Evolutionary conservation across 140 eudicot genomes (phyloP).

Genomic region (Senecio squalidus): DNA sequence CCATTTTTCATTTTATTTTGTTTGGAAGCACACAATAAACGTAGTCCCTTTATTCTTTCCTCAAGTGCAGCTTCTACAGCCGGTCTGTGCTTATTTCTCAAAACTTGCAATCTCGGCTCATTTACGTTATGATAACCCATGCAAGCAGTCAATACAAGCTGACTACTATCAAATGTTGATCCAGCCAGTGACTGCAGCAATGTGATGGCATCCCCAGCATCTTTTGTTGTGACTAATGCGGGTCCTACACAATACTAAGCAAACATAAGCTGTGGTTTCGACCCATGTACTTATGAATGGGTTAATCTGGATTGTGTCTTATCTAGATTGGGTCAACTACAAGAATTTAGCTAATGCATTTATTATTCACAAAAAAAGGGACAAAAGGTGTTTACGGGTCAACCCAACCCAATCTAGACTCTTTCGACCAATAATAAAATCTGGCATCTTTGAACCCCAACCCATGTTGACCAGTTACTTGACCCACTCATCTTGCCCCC

Average conservation of each 20-base stretch:
- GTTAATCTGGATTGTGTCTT: too few relatives aligned
- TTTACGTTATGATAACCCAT: constrained; percentile 88
- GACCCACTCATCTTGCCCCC: too few relatives aligned
- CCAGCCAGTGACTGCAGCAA: constrained; percentile 93
- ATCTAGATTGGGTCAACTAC: too few relatives aligned
- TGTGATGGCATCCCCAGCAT: constrained; percentile 95
- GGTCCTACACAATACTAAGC: constrained; percentile 71
- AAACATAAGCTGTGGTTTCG: constrained; percentile 24
- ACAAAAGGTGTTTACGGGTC: too few relatives aligned
- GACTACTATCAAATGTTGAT: constrained; percentile 98
- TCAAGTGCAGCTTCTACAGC: constrained; percentile 63
- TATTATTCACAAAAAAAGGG: too few relatives aligned
- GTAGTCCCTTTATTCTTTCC: constrained; percentile 76
- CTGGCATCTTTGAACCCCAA: too few relatives aligned
- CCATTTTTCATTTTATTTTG: constrained; percentile 43
- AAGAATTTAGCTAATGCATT: too few relatives aligned
- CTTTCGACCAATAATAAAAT: too few relatives aligned
- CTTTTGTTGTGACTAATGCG: constrained; percentile 96
- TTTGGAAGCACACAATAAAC: constrained; percentile 46
- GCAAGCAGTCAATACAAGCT: constrained; percentile 95
- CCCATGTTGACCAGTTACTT: too few relatives aligned
- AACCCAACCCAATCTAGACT: too few relatives aligned
- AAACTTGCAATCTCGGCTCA: constrained; percentile 61
- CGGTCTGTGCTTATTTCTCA: constrained; percentile 86
- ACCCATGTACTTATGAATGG: too few relatives aligned